Evolutionary conservation across 1,139 yeast species (phyloP), one percentile per base, ranked within the genome.

Genomic region (Citeromyces hawaiiensis): DNA sequence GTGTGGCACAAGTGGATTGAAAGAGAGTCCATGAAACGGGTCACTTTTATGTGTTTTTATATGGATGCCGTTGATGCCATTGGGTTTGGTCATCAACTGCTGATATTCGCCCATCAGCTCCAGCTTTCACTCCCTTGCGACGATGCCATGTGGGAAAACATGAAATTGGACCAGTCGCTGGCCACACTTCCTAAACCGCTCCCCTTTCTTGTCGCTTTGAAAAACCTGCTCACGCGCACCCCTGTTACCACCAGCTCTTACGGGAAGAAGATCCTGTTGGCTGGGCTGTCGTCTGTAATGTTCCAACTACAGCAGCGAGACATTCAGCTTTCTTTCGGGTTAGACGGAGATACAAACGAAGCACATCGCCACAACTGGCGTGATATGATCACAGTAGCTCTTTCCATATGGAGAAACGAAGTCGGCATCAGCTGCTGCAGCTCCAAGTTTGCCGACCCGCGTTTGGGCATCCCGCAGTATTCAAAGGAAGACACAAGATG

Each of bases 41-140:
- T 83, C 4, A 85, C 94, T 1, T 70, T 80, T 43, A 75, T 82
- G 71, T 85, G 91, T 3, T 85, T 85, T 54, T 80, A 80, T 49
- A 64, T 82, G 51, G 95, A 85, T 55, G 76, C 81, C 2, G 69
- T 79, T 18, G 93, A 85, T 57, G 83, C 86, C n/a, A 72, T 82
- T 29, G 71, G 83, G 40, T 83, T 82, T 58, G 82, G 94, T 4
- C 94, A 85, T 56, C 73, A 78, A 41, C 71, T 83, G 43, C 73
- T 78, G 37, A 65, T 85, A 36, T 69, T 76, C 42, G 79, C 85
- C 27, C 81, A 77, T 51, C 87, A 85, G 50, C 65, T 86, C 38
- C 87, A 86, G 50, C 59, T 80, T 45, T 68, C 78, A 36, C 61
- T 85, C 52, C 96, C 95, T 0, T 85, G 94, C 52, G 77, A 80